Percentiles rank a stretch among this genome's conserved stretches.
Evolutionary conservation across 176 grass and related monocot genomes (phyloP).

Genomic region (Alopecurus myosuroides): DNA sequence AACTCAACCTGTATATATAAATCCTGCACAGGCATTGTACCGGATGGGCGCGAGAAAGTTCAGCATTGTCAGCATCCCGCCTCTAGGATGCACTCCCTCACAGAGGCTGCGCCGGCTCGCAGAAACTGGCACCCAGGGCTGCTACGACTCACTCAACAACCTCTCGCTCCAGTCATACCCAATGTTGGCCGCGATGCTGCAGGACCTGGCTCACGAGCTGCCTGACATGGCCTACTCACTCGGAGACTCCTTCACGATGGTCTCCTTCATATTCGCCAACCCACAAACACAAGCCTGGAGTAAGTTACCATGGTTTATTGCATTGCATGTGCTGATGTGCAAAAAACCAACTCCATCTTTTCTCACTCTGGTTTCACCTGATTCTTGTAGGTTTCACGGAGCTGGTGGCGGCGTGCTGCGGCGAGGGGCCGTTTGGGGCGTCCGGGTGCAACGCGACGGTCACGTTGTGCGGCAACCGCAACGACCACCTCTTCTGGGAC

Average conservation of each 20-base stretch:
- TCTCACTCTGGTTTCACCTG: not conserved
- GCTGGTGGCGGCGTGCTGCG: conserved; percentile 44
- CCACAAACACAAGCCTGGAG: conserved; percentile 18
- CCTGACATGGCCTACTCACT: conserved; percentile 51
- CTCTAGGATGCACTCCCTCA: conserved; percentile 44
- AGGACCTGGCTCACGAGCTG: conserved; percentile 12
- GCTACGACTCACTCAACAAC: conserved; percentile 31
- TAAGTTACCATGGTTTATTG: not conserved
- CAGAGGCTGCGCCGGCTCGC: conserved; percentile 23
- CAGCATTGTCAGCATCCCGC: conserved; percentile 42
- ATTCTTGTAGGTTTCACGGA: conserved; percentile 32
- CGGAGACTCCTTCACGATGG: conserved; percentile 30
- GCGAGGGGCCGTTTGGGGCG: conserved; percentile 20
- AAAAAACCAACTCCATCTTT: no score
- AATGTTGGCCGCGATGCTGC: conserved; percentile 12
- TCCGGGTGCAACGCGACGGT: conserved; percentile 5
- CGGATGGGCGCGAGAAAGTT: conserved; percentile 47
- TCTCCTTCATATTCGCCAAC: conserved; percentile 24
- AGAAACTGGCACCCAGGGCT: conserved; percentile 16
- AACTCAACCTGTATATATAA: not conserved
- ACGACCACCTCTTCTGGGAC: conserved; percentile 51
- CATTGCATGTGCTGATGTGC: not conserved
- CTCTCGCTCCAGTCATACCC: conserved; percentile 31
- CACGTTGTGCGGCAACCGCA: conserved; percentile 28
- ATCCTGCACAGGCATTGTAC: conserved; percentile 19